Conservation (phyloP, 345 rosid genomes). For the Kernera saxatilis region DNA sequence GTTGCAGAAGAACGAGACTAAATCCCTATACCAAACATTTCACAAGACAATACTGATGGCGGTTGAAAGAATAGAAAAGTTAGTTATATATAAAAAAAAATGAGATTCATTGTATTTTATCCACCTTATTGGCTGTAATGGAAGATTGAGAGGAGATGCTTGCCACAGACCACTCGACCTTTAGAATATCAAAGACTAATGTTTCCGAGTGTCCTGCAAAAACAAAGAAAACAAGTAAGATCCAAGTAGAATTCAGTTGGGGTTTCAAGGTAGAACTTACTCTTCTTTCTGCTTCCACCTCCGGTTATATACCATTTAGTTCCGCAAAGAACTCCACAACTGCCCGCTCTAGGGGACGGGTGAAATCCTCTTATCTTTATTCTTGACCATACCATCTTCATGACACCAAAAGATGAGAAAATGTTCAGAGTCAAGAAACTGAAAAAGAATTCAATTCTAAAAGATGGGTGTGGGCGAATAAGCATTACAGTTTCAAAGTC, state of each 20-base stretch:
- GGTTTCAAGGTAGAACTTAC: constrained; percentile 43
- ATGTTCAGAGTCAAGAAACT: neutral
- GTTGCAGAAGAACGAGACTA: constrained; percentile 78
- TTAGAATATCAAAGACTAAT: constrained; percentile 66
- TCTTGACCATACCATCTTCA: constrained; percentile 95
- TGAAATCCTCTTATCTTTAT: constrained; percentile 87
- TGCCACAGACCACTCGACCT: constrained; percentile 80
- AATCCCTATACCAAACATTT: constrained; percentile 56
- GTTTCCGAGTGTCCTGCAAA: constrained; percentile 86
- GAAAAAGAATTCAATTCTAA: neutral
- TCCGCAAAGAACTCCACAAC: constrained; percentile 87
- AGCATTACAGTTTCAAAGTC: constrained; percentile 85
- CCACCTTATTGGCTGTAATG: constrained; percentile 67
- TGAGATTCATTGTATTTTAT: neutral
- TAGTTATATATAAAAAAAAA: neutral
- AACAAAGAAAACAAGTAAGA: neutral
- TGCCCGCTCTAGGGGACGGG: constrained; percentile 92
- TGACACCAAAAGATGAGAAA: neutral
- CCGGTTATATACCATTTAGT: constrained; percentile 95
- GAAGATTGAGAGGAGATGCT: constrained; percentile 68
- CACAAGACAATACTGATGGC: neutral
- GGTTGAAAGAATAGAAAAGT: neutral
- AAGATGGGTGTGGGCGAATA: neutral
- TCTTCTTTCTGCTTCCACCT: constrained; percentile 94
- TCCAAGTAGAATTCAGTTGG: neutral